phyloP scores from a whole-genome alignment of 2,329 filamentous ascomycete species.

The Fusarium buharicum region DNA sequence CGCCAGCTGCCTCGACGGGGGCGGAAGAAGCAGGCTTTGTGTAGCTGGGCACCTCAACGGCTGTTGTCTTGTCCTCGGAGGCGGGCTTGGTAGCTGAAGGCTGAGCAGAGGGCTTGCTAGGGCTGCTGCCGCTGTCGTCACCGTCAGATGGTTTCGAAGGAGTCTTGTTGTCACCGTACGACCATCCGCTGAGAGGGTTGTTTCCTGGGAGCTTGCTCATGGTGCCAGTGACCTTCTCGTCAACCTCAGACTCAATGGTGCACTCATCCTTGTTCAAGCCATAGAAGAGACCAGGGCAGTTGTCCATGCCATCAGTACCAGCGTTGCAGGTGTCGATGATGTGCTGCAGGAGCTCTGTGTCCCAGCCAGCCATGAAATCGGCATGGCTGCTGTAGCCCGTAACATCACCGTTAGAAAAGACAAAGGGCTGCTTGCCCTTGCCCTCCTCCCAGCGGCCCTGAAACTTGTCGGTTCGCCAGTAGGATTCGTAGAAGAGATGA shows the following conservation, averaged over 20 bases:
- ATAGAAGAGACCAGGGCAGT: conserved; percentile 67
- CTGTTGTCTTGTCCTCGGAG: conserved; percentile 24
- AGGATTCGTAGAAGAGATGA: conserved; percentile 68
- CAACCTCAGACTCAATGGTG: conserved; percentile 59
- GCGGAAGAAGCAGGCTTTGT: conserved; percentile 21
- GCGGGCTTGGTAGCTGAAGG: conserved; percentile 28
- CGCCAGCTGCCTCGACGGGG: conserved; percentile 2
- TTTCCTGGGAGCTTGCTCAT: conserved; percentile 64
- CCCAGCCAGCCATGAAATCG: conserved; percentile 80
- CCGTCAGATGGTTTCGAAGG: conserved; percentile 11
- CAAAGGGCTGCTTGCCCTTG: conserved; percentile 69
- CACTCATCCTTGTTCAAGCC: conserved; percentile 64
- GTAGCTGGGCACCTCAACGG: conserved; percentile 14
- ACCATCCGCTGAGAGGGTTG: conserved; percentile 65
- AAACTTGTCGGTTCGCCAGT: conserved; percentile 68
- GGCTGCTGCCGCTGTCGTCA: conserved; percentile 24
- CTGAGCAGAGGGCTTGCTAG: conserved; percentile 5
- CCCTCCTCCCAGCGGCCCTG: conserved; percentile 63
- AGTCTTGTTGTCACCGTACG: conserved; percentile 50
- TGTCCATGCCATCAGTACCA: conserved; percentile 68
- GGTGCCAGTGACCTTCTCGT: conserved; percentile 57
- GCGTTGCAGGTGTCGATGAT: conserved; percentile 75
- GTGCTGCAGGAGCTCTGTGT: conserved; percentile 69
- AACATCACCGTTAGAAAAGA: conserved; percentile 74
- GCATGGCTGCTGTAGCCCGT: conserved; percentile 77